A percentile compares a stretch with the other conserved stretches of the same genome.
Conservation (phyloP, 192 early-diverging fungal genomes). For the Mortierella antarctica region DNA sequence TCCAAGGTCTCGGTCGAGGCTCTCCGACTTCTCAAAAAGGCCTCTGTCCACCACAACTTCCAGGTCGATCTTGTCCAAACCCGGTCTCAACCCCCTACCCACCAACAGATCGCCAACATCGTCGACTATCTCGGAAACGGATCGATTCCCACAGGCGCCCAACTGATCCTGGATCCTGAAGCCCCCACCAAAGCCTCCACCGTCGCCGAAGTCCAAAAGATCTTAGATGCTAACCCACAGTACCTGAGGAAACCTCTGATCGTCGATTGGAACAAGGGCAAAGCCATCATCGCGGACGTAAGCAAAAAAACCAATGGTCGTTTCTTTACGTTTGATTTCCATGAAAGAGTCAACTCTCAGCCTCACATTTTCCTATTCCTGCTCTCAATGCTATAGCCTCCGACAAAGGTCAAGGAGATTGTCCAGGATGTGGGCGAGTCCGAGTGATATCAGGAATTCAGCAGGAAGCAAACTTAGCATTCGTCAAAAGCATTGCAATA, state of each 20-base stretch:
- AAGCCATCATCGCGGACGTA: constrained; percentile 35
- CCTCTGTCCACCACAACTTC: constrained; percentile 14
- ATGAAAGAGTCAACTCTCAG: not conserved
- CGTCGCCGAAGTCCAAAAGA: constrained; percentile 25
- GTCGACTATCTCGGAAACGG: constrained; percentile 21
- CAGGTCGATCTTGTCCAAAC: constrained; percentile 26
- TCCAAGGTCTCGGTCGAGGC: constrained; percentile 7
- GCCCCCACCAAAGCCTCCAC: constrained; percentile 13
- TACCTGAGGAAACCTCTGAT: constrained; percentile 37
- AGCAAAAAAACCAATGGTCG: not conserved
- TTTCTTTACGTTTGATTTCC: not conserved
- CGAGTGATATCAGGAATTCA: too few relatives aligned
- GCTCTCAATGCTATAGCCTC: not conserved
- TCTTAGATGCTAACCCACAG: constrained; percentile 9
- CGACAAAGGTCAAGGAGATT: not conserved
- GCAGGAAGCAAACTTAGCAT: not conserved
- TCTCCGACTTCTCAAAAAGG: constrained; percentile 18
- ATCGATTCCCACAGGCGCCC: not conserved
- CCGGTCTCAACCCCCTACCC: constrained; percentile 17
- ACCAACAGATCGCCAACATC: constrained; percentile 10
- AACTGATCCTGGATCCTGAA: not conserved
- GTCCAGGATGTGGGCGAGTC: not conserved
- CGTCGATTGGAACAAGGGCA: constrained; percentile 37
- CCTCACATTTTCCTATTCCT: not conserved
- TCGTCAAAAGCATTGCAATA: not conserved